These are phyloP conservation scores for Fusarium hostae DNA, from an alignment of 2,329 filamentous ascomycete species.

Conservation along the genomic window DNA sequence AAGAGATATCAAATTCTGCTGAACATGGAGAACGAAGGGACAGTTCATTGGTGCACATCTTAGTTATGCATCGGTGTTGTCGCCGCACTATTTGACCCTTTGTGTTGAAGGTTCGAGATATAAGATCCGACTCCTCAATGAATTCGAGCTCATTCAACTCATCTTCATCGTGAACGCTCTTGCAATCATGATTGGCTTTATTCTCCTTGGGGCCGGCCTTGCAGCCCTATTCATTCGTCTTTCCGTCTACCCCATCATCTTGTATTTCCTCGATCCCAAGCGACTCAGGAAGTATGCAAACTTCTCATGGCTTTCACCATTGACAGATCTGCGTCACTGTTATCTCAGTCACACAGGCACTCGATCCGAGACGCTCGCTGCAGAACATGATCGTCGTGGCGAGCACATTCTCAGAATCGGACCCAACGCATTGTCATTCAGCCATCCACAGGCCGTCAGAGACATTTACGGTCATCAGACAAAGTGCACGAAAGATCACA, in stretches of 20 bases:
- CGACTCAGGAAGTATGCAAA: slow-evolving; percentile 40
- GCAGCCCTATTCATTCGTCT: slow-evolving; percentile 18
- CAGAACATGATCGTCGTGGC: slow-evolving; percentile 55
- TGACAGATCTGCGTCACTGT: slow-evolving; percentile 37
- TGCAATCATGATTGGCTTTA: not conserved
- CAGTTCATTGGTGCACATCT: not conserved
- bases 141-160: not conserved
- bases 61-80: not conserved
- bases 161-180: rapidly evolving
- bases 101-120: not conserved
- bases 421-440: slow-evolving; percentile 43
- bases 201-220: slow-evolving; percentile 4
- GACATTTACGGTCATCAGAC: slow-evolving; percentile 59
- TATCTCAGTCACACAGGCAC: slow-evolving; percentile 44
- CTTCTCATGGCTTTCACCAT: slow-evolving; percentile 34
- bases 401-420: slow-evolving; percentile 46
- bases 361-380: slow-evolving; percentile 58
- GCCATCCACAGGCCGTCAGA: slow-evolving; percentile 35
- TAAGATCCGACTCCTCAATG: not conserved
- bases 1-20: not conserved
- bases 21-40: not conserved
- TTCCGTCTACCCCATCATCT: slow-evolving; percentile 29
- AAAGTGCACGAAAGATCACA: slow-evolving; percentile 60
- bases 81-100: not conserved
- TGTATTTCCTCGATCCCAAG: slow-evolving; percentile 50